A percentile compares a stretch with the other conserved stretches of the same genome.
These are phyloP conservation scores for Cutaneotrichosporon dermatis DNA, from an alignment of 1,284 basidiomycete species.

Conservation along the genomic window DNA sequence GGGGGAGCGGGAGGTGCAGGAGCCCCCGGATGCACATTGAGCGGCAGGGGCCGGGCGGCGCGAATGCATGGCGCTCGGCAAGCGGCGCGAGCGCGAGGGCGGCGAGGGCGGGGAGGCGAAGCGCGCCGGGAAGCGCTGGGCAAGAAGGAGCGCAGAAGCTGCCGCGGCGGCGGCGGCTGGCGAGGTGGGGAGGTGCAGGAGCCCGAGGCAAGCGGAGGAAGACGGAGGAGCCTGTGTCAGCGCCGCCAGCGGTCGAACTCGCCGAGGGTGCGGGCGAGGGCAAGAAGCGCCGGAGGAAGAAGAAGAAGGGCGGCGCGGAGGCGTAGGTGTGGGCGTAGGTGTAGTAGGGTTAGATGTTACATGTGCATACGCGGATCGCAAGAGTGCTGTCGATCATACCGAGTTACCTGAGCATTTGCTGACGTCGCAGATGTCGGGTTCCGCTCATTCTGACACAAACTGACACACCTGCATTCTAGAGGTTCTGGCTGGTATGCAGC, in stretches of 20 bases:
- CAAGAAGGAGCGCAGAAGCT: constrained; percentile 47
- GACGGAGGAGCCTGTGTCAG: not conserved
- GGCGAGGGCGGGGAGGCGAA: constrained; percentile 1
- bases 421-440: too few relatives aligned
- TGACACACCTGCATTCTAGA: too few relatives aligned
- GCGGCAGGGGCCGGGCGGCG: constrained; percentile 7
- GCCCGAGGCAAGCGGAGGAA: constrained; percentile 12
- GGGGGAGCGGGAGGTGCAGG: constrained; percentile 17
- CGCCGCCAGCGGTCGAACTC: not conserved
- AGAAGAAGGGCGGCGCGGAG: constrained; percentile 10
- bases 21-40: not conserved
- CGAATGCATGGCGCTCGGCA: constrained; percentile 17
- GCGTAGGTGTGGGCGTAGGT: not conserved
- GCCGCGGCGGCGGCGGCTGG: constrained; percentile 10
- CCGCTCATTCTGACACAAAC: too few relatives aligned
- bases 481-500: too few relatives aligned
- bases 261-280: constrained; percentile 10
- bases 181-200: constrained; percentile 5
- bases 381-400: too few relatives aligned
- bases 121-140: constrained; percentile 44
- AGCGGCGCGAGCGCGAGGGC: constrained; percentile 12
- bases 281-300: constrained; percentile 23
- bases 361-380: not conserved
- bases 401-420: too few relatives aligned
- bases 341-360: not conserved